Evolutionary conservation across 2,329 filamentous ascomycete genomes (phyloP), one percentile per base, ranked within the genome.

Genomic region (Lasiodiplodia theobromae): DNA sequence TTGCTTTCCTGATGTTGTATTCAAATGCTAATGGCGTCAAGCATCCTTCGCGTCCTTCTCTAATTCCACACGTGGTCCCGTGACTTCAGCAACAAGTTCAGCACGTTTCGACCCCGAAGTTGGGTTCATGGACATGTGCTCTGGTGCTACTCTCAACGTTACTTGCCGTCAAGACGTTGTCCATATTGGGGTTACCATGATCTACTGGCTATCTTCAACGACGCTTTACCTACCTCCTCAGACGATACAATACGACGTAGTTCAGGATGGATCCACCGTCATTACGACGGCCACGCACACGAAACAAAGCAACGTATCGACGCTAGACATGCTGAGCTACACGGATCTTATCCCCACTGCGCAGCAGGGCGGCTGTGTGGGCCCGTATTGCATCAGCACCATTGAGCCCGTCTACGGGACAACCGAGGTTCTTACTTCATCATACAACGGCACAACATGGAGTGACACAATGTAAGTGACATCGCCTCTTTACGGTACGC

Each of bases 121-220:
- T n/a, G 31, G 14, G 28, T 58, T 58, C 18, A 1, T 38, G 16
- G n/a, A 38, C 37, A 58, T 58, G 54, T 58, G 54, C 38, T n/a
- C 54, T 10, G 28, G 54, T 5, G 54, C 54, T 37, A 58, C 54
- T 8, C 10, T n/a, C 14, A 21, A 37, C 11, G 4, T 38, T 6
- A 58, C 54, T n/a, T 58, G 54, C n/a, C 3, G 8, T 31, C 28
- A 58, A 37, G 10, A 4, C 4, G 21, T 37, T n/a, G 16, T 58
- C 28, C 10, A 38, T 11, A 12, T 58, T 40, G 28, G 37, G 23
- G 23, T 53, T 25, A 28, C 28, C 28, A 28, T 28, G 28, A 28
- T 53, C 54, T 58, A 58, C 54, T 58, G 54, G 54, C 54, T 58
- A 11, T 40, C 54, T 58, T 58, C 54, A 6, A 58, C 54, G 31